Conservation (phyloP, 257 asterid genomes). For the Lycium barbarum region DNA sequence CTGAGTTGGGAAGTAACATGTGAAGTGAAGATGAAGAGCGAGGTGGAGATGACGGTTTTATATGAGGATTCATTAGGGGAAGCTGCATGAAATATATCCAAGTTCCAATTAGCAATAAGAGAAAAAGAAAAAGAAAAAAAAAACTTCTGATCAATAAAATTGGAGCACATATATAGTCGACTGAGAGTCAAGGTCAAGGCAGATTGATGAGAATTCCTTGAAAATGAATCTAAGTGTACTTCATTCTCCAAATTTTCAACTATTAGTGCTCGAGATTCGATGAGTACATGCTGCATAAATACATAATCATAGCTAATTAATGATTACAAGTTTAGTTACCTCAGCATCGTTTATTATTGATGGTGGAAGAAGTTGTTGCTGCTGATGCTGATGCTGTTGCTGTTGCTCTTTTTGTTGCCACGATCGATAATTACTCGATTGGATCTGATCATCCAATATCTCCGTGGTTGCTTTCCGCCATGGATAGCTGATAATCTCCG, state of each 20-base stretch:
- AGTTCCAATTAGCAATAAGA: neutral
- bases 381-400: constrained; percentile 34
- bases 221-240: neutral
- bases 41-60: constrained; percentile 43
- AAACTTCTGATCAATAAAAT: neutral
- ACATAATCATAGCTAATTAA: constrained; percentile 4
- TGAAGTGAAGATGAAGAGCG: constrained; percentile 39
- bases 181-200: neutral
- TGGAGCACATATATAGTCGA: neutral
- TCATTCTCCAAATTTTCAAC: neutral
- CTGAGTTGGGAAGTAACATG: constrained; percentile 35
- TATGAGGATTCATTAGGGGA: constrained; percentile 49
- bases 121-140: neutral
- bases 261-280: neutral
- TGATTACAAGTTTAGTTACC: constrained; percentile 36
- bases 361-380: constrained; percentile 28
- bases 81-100: constrained; percentile 47
- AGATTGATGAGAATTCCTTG: neutral
- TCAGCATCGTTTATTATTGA: constrained; percentile 39
- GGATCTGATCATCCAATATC: constrained; percentile 64
- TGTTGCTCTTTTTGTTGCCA: constrained; percentile 50
- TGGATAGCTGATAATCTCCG: constrained; percentile 54
- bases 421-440: constrained; percentile 34
- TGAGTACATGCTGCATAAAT: constrained; percentile 10
- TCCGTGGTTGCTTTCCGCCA: constrained; percentile 48